A percentile compares a stretch with the other conserved stretches of the same genome.
Evolutionary conservation across 768 basidiomycete genomes (phyloP).

Genomic region (Leccinum disarticulatum): DNA sequence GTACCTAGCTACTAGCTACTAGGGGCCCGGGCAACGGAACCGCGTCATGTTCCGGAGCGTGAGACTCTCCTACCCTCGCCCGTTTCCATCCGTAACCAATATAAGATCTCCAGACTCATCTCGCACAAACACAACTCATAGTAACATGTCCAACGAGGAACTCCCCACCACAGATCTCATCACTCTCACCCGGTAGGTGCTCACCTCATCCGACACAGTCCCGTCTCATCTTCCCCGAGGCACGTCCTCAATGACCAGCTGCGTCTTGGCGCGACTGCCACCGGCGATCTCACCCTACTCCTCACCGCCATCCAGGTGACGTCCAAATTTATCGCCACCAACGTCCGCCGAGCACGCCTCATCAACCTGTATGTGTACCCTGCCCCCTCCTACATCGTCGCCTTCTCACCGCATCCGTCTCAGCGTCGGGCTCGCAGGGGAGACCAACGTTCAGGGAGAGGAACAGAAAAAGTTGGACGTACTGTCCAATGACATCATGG

Average conservation of each 20-base stretch:
- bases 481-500: conserved; percentile 99
- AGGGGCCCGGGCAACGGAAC: background rate
- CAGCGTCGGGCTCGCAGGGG: conserved; percentile 96
- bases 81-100: conserved; percentile 22
- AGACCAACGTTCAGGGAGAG: conserved; percentile 96
- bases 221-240: conserved; percentile 37
- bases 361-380: conserved; percentile 84
- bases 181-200: conserved; percentile 82
- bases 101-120: conserved; percentile 2
- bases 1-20: background rate
- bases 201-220: background rate
- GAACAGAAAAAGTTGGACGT: conserved; percentile 99
- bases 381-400: background rate
- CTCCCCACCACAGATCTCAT: conserved; percentile 83
- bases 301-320: conserved; percentile 95
- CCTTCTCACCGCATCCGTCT: conserved; percentile 34
- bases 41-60: conserved; percentile 26
- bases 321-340: conserved; percentile 97
- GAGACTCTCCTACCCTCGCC: conserved; percentile 18
- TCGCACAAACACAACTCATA: conserved; percentile 5
- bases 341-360: conserved; percentile 93
- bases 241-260: conserved; percentile 89
- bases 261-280: conserved; percentile 76
- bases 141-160: conserved; percentile 48
- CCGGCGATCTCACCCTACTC: conserved; percentile 92